Base-by-base conservation (phyloP, 768 basidiomycete genomes). In the Crepidotus variabilis region DNA sequence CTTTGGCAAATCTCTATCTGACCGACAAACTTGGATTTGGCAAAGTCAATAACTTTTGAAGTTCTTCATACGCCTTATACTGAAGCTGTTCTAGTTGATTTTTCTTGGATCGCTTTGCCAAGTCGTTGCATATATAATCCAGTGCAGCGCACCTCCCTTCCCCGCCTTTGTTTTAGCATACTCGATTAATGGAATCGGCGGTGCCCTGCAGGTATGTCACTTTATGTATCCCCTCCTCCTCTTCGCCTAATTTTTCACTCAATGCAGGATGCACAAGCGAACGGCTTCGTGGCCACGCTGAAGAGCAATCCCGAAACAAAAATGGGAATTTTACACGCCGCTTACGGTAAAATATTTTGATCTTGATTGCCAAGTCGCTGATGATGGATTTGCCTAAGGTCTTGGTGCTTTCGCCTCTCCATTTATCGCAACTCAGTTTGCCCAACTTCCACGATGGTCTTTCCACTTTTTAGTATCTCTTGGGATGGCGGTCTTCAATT, bases 391-490 rank as follows among this genome's bases (percentile, higher is more conserved):
- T 22, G 48, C 36, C 50, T 2, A 35, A 89, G 87, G 88, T 20
- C 71, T 78, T 0, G 88, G 88, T 1, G 88, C 88, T 1, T 71
- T 90, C 9, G 74, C 74, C 7, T 69, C 92, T 0, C 93, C 94
- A 2, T 77, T 95, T 16, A 82, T 87, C 0, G 80, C 92, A 0
- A 95, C 94, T 0, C 88, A 92, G 56, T 94, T 95, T 60, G 76
- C 89, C 0, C 82, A 83, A 55, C 62, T 82, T 21, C 67, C 60
- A 0, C 78, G 72, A 33, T 94, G 92, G 92, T 88, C 85, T 0
- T 87, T 88, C 67, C 88, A 93, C 66, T 94, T 85, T 64, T 75
- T 93, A 8, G 73, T 72, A 0, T 90, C 90, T 0, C 69, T 93
- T 0, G 86, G 83, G 1, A 60, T 94, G n/a, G 83, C 88, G 0